phyloP scores from a whole-genome alignment of 2,329 filamentous ascomycete species.

The Fusarium caatingaense region DNA sequence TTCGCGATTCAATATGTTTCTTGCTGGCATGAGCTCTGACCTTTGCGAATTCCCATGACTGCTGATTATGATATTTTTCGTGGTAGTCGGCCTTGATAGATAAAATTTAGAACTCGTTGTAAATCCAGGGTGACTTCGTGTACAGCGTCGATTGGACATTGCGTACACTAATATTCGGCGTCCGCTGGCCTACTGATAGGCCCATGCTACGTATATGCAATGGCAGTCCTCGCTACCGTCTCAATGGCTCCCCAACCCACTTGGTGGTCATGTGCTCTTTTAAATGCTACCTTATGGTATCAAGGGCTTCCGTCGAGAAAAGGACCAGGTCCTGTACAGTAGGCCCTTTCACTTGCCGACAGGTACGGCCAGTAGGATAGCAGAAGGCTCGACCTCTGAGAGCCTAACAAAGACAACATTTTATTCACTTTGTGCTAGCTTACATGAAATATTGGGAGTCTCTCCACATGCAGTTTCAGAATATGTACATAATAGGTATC shows the following conservation, averaged over 20 bases:
- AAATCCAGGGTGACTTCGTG: background rate
- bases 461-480: no score
- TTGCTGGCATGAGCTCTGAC: background rate
- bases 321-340: rapidly evolving
- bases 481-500: no score
- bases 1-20: background rate
- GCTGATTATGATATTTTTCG: background rate
- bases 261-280: no score
- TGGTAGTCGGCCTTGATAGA: no score
- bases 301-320: background rate
- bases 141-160: background rate
- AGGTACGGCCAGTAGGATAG: background rate
- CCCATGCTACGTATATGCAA: background rate
- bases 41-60: background rate
- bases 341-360: background rate
- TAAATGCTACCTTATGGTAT: background rate
- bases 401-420: background rate
- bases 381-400: rapidly evolving
- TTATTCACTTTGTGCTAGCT: background rate
- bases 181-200: background rate
- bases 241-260: no score
- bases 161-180: background rate
- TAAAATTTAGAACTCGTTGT: rapidly evolving
- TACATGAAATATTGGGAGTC: no score
- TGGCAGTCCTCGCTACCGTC: no score